Percentiles rank a stretch among this genome's conserved stretches.
Evolutionary conservation across 345 rosid genomes (phyloP).

Genomic region (Salix suchowensis): DNA sequence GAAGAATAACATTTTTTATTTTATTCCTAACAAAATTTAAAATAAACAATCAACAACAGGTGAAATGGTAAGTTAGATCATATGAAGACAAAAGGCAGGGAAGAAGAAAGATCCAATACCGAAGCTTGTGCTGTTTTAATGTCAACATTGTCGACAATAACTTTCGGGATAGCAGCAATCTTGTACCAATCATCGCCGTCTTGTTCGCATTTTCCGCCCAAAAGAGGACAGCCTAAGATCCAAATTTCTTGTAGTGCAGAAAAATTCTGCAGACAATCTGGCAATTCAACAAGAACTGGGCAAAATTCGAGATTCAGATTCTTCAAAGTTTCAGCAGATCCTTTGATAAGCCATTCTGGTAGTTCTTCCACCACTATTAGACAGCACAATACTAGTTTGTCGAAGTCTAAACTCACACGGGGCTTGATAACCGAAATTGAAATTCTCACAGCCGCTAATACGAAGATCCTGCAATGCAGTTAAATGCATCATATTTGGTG

Average conservation of each 20-base stretch:
- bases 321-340: not conserved
- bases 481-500: slow-evolving; percentile 4
- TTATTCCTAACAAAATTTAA: no score
- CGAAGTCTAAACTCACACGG: not conserved
- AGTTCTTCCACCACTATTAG: not conserved
- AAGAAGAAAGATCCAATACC: no score
- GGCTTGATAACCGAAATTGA: slow-evolving; percentile 7
- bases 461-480: slow-evolving; percentile 11
- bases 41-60: no score
- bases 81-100: no score
- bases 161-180: not conserved
- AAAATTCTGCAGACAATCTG: not conserved
- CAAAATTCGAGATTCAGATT: not conserved
- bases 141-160: not conserved
- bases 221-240: not conserved
- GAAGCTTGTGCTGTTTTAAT: no score
- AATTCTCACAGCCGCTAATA: slow-evolving; percentile 6
- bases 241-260: not conserved
- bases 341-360: not conserved
- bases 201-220: not conserved
- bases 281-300: not conserved
- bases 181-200: not conserved
- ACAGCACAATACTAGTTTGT: not conserved
- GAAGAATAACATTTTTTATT: no score
- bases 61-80: no score